phyloP scores from a whole-genome alignment of 495 filamentous ascomycete genomes.

The Choiromyces venosus region DNA sequence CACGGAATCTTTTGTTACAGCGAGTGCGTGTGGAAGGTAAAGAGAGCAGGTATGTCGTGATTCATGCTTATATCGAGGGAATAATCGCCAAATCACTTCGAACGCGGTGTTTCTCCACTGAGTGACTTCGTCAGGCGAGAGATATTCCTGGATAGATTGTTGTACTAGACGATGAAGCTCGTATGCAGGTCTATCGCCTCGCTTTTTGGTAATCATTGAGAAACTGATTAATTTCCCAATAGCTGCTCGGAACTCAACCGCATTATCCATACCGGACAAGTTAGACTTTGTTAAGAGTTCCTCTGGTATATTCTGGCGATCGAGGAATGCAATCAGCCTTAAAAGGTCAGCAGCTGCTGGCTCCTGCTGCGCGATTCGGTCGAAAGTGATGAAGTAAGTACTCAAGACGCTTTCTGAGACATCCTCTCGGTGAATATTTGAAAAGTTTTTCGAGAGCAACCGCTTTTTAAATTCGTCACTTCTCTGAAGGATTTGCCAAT shows the following conservation, averaged over 20 bases:
- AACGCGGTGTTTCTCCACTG: slow-evolving; percentile 1
- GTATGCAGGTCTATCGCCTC: neutral
- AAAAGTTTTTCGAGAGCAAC: slow-evolving; percentile 20
- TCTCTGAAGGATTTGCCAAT: neutral
- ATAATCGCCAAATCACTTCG: slow-evolving; percentile 8
- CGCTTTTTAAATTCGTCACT: neutral
- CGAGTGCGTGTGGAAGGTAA: slow-evolving; percentile 16
- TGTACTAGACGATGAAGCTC: slow-evolving; percentile 17
- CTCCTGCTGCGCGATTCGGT: slow-evolving; percentile 42
- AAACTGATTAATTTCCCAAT: neutral
- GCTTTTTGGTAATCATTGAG: neutral
- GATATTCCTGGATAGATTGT: slow-evolving; percentile 6
- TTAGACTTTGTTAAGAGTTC: slow-evolving; percentile 11
- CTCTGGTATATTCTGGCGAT: slow-evolving; percentile 41
- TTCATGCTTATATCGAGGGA: neutral
- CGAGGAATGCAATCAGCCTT: slow-evolving; percentile 41
- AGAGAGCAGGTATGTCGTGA: neutral
- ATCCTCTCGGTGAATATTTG: slow-evolving; percentile 35
- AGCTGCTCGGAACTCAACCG: neutral
- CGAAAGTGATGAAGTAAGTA: slow-evolving; percentile 49
- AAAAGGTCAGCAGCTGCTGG: slow-evolving; percentile 40
- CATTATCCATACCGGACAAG: neutral
- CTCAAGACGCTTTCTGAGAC: slow-evolving; percentile 44
- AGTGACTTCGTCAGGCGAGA: neutral
- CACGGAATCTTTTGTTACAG: slow-evolving; percentile 2